These are phyloP conservation scores for Populus nigra DNA, from an alignment of 345 rosid species.

Conservation along the genomic window DNA sequence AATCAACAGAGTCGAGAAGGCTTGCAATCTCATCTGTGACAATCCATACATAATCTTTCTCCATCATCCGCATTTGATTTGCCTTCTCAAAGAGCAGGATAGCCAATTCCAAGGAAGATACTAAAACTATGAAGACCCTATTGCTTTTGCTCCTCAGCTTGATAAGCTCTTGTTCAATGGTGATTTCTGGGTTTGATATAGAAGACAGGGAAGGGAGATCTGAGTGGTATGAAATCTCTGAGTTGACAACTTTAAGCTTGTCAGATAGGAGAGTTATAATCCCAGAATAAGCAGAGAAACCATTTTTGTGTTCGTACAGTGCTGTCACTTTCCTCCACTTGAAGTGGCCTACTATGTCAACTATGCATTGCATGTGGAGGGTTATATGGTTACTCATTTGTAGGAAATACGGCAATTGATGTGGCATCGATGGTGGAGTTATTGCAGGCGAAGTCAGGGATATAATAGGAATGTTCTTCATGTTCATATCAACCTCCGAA, in stretches of 20 bases:
- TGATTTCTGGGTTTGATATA: not conserved
- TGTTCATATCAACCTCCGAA: constrained; percentile 4
- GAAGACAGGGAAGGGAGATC: constrained; percentile 12
- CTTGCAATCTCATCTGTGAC: constrained; percentile 26
- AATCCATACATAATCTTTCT: constrained; percentile 34
- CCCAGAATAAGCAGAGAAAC: constrained; percentile 16
- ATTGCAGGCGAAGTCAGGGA: constrained; percentile 24
- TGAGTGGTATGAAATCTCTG: constrained; percentile 11
- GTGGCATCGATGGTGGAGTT: not conserved
- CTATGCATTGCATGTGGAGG: constrained; percentile 22
- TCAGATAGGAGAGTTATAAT: constrained; percentile 27
- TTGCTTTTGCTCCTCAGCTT: constrained; percentile 16
- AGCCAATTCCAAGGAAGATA: constrained; percentile 19
- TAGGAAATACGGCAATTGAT: constrained; percentile 20
- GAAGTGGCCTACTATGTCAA: constrained; percentile 21
- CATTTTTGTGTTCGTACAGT: constrained; percentile 13
- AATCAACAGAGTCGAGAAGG: constrained; percentile 20
- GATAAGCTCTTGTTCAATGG: constrained; percentile 10
- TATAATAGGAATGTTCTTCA: constrained; percentile 13
- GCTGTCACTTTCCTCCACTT: constrained; percentile 28
- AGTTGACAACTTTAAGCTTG: constrained; percentile 16
- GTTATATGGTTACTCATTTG: constrained; percentile 23
- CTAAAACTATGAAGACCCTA: constrained; percentile 20
- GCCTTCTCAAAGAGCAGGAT: constrained; percentile 29
- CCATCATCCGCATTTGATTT: constrained; percentile 33